Evolutionary conservation across 768 basidiomycete species (phyloP).

Genomic region (Amanita exitialis): DNA sequence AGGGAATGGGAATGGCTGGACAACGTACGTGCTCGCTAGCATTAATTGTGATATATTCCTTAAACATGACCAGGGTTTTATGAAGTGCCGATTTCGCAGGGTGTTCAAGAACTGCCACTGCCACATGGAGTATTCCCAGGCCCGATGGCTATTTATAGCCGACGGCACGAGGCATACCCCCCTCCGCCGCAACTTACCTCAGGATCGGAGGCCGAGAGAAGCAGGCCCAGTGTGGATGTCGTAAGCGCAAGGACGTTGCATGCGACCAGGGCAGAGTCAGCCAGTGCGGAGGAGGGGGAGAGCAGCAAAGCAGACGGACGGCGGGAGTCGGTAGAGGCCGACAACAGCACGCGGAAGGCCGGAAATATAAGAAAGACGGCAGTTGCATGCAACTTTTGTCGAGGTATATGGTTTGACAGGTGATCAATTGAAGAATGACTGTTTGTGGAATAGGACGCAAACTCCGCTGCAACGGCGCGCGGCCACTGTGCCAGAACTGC

Average conservation of each 20-base stretch:
- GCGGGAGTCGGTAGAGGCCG: slow-evolving; percentile 12
- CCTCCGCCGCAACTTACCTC: neutral
- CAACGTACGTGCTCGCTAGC: neutral
- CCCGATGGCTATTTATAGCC: slow-evolving; percentile 2
- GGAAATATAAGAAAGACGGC: slow-evolving; percentile 36
- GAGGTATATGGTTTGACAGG: slow-evolving; percentile 34
- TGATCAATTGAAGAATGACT: neutral
- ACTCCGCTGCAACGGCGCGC: slow-evolving; percentile 60
- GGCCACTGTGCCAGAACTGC: slow-evolving; percentile 59
- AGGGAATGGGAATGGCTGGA: neutral
- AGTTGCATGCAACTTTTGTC: slow-evolving; percentile 72
- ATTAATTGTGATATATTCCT: neutral
- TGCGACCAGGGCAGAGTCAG: neutral
- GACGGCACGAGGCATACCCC: slow-evolving; percentile 2
- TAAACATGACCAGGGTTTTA: slow-evolving; percentile 3
- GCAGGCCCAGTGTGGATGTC: neutral
- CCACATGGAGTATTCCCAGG: slow-evolving; percentile 7
- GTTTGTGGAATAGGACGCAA: slow-evolving; percentile 45
- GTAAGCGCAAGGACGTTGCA: neutral
- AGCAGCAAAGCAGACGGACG: slow-evolving; percentile 20
- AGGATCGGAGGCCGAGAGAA: neutral
- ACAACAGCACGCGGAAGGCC: slow-evolving; percentile 19
- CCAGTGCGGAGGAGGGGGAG: slow-evolving; percentile 5
- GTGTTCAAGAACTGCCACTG: slow-evolving; percentile 7
- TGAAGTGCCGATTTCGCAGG: neutral